Evolutionary conservation across 805 yeast species (phyloP), one percentile per base, ranked within the genome.

Genomic region (Candida sakaeoensis): DNA sequence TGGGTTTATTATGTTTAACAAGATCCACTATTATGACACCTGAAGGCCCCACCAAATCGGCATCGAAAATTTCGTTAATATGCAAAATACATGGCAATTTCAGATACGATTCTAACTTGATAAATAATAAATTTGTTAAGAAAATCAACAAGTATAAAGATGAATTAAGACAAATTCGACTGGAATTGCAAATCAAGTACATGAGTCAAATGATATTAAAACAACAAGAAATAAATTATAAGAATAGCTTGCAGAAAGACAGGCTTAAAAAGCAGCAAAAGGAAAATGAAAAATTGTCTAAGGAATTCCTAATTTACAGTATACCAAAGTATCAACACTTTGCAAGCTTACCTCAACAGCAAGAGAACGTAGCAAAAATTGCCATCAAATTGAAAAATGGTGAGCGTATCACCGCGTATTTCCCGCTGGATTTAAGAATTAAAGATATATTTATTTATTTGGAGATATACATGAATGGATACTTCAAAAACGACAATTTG

Each of bases 181-280:
- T 74, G 3, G 90, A 83, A 42, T 70, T 80, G 34, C 77, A 79
- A 48, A 80, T 81, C 36, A 70, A 75, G 34, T 81, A 78, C 29
- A 53, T 76, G 44, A 70, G 81, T 28, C 75, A 80, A 43, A 61
- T 70, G 9, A 64, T 87, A 24, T 72, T 85, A 37, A 72, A 73
- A 44, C 82, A 82, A 50, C 96, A 90, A 59, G 93, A 88, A 53
- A 63, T 74, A 33, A 88, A 93, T 15, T 89, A 80, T 61, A 80
- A 82, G 53, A 74, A 74, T 25, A 80, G 95, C 0, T 64, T 90
- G 25, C 73, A 74, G 13, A 70, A 76, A 25, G 98, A 90, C 61
- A 72, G 80, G 40, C 68, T 70, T 38, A 68, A 81, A 50, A 63
- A 62, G 43, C 48, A 48, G 29, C 54, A 57, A 39, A 60, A 57